These are phyloP conservation scores for Ettlia oleoabundans DNA, from an alignment of 139 green algal species.

Conservation along the genomic window DNA sequence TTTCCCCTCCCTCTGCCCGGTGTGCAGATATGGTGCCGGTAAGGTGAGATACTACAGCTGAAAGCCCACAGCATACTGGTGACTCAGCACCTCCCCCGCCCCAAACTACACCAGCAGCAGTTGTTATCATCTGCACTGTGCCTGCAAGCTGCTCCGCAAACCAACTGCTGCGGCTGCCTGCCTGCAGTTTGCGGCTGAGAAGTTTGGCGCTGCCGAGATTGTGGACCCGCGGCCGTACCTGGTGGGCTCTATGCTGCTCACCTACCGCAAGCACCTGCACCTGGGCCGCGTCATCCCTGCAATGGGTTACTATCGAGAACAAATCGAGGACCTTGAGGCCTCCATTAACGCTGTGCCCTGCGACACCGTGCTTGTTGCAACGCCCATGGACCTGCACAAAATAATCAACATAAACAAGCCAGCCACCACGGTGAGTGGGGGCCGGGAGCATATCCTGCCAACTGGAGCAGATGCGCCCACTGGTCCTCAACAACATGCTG, in stretches of 20 bases:
- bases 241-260: conserved; percentile 34
- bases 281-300: conserved; percentile 50
- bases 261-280: conserved; percentile 46
- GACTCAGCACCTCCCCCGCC: no score
- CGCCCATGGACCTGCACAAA: conserved; percentile 41
- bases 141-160: no score
- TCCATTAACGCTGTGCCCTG: conserved; percentile 45
- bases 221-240: conserved; percentile 55
- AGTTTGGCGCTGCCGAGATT: conserved; percentile 50
- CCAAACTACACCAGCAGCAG: no score
- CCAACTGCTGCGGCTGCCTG: no score
- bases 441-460: no score
- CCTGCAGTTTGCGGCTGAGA: conserved; percentile 44
- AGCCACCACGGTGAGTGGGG: conserved; percentile 2
- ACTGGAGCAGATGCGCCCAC: no score
- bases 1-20: no score
- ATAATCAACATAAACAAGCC: conserved; percentile 33
- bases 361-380: conserved; percentile 45
- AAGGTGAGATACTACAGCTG: no score
- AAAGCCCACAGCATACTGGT: no score
- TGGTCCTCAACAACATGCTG: no score
- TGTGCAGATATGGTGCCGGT: conserved; percentile 46
- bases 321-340: conserved; percentile 37
- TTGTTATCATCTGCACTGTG: no score
- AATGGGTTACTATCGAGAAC: conserved; percentile 56